Evolutionary conservation across 1,284 basidiomycete genomes (phyloP), one percentile per base, ranked within the genome.

Genomic region (Moesziomyces antarcticus): DNA sequence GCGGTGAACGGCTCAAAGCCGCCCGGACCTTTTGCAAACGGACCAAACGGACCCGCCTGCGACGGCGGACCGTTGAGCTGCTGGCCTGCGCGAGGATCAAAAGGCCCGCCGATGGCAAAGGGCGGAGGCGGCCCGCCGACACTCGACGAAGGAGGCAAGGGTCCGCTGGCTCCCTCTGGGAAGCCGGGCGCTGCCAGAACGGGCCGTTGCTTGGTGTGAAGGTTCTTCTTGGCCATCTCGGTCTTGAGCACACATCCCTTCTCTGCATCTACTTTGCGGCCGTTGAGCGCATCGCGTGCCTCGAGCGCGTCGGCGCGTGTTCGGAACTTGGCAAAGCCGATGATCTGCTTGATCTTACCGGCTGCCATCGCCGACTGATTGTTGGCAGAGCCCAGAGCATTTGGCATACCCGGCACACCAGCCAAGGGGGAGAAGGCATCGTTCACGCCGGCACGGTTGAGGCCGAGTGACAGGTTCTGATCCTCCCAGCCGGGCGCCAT

Each of bases 221-320:
- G 85, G 82, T 99, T 98, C 89, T 99, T 99, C 89, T 99, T 99
- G 41, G 96, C 96, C 93, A 99, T 97, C 86, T 99, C 97, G 18
- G 96, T 96, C 85, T 98, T 99, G 53, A 99, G 85, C 1, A 96
- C 91, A 8, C 92, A 91, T 10, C 94, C 94, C 77, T 94, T 94
- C 83, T 98, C 92, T n/a, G 92, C 89, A 82, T 98, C 96, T 35
- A 99, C 92, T 56, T 93, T 89, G 53, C 92, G 89, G 3, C 96
- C 95, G 83, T 97, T 94, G 8, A 99, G 87, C 7, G 90, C 88
- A 80, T 99, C 96, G 27, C 93, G 88, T 10, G 97, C 96, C 14
- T 90, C 90, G 0, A 97, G 84, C 0, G 96, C 96, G 78, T 96
- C 94, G 35, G 90, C 89, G 20, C 94, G 88, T 21, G 92, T 91